Percentiles rank a stretch among this genome's conserved stretches.
Conservation (phyloP, 2,329 filamentous ascomycete species). For the Fusarium brachygibbosum region DNA sequence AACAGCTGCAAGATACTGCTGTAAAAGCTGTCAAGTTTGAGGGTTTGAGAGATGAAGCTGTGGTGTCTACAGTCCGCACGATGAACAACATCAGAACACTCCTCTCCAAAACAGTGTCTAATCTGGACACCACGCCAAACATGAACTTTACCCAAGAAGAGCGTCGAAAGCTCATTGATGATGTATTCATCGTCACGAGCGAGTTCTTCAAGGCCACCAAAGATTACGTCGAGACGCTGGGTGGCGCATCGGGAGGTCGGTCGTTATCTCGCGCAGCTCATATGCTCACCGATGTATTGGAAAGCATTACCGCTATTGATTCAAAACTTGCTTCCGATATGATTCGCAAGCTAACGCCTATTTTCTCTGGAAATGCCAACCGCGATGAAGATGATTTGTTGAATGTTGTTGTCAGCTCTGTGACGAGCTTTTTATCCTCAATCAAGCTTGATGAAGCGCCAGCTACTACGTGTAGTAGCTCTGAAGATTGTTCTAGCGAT, state of each 20-base stretch:
- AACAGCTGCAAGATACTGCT: not conserved
- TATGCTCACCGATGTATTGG: conserved; percentile 13
- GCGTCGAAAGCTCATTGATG: accelerated
- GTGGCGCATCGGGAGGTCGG: conserved; percentile 4
- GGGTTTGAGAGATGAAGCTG: not conserved
- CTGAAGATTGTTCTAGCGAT: not conserved
- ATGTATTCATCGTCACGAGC: not conserved
- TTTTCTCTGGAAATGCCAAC: not conserved
- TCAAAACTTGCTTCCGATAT: not conserved
- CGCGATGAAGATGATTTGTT: not conserved
- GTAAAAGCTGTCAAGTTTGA: not conserved
- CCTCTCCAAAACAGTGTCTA: not conserved
- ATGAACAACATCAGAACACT: conserved; percentile 15
- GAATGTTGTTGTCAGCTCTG: not conserved
- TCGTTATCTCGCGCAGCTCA: conserved; percentile 5
- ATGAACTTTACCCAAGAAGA: not conserved
- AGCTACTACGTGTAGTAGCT: not conserved
- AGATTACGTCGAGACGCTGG: not conserved
- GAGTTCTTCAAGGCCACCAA: not conserved
- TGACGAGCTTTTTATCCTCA: conserved; percentile 2
- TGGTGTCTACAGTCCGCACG: not conserved
- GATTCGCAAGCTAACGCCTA: not conserved
- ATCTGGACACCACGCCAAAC: not conserved
- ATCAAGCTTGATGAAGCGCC: not conserved
- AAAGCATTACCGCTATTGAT: not conserved